Conservation (phyloP, 2,329 filamentous ascomycete species). For the Cytospora piceicola region DNA sequence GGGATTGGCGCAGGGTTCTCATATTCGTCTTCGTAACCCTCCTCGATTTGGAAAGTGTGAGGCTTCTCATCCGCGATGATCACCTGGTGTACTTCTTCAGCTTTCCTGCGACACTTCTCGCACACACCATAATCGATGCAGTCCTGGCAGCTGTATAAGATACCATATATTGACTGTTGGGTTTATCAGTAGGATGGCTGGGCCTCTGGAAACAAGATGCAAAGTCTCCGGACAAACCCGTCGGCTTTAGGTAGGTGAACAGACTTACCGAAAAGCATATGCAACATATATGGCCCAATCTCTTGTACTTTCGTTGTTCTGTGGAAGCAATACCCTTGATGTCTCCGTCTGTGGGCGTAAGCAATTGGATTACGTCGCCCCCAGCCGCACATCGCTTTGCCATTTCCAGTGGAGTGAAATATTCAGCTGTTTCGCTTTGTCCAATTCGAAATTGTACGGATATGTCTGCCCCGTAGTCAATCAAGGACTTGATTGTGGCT, state of each 20-base stretch:
- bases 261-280: conserved; percentile 10
- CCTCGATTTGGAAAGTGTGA: not conserved
- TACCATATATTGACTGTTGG: not conserved
- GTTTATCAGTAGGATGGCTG: not conserved
- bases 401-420: conserved; percentile 13
- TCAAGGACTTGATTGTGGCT: not conserved
- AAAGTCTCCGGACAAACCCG: too few relatives aligned
- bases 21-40: not conserved
- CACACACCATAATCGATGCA: not conserved
- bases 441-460: not conserved
- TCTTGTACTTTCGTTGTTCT: not conserved
- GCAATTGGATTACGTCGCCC: not conserved
- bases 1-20: too few relatives aligned
- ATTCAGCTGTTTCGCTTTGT: not conserved
- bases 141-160: not conserved
- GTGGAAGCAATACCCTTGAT: not conserved
- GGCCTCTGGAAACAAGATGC: not conserved
- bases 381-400: conserved; percentile 5
- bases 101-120: not conserved
- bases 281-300: not conserved
- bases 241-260: not conserved
- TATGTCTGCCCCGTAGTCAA: conserved; percentile 3
- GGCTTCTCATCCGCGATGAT: not conserved
- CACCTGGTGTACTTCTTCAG: not conserved
- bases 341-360: not conserved